Base-by-base conservation (phyloP, 2,329 filamentous ascomycete species). In the Xylaria hypoxylon region DNA sequence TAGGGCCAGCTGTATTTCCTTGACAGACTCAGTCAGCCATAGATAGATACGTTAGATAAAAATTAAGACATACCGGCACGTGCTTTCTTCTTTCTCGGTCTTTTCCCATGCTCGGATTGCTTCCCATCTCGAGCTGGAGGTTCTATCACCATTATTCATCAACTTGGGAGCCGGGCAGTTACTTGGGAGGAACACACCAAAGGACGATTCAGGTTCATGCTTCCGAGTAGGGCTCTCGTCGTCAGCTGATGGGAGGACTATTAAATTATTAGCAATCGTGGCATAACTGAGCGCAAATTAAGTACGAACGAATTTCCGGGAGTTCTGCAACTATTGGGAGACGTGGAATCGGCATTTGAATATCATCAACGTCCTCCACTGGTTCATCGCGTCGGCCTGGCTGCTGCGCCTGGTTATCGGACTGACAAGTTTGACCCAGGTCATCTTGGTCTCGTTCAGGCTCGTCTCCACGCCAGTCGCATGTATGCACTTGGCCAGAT, bases 381-480 rank as follows among this genome's bases (percentile, higher is more conserved):
- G 51, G 38, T 35, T 50, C n/a, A 50, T 57, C 47, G 1, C n/a
- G 44, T 40, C 31, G 52, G 5, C 24, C n/a, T 31, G 59, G 15
- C 22, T 60, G 31, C 35, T 51, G 44, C 22, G 42, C 13, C 51
- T 65, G 58, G 5, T 45, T 47, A 22, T 44, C 40, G 1, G 62
- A 45, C 13, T 44, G 59, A 31, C 57, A 64, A 31, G 44, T 19
- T 35, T 7, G 26, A 35, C 24, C 56, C 5, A 70, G 48, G 1
- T 66, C 65, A 35, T 71, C 69, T n/a, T 64, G 31, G 6, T 62
- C 33, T 8, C 17, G 42, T 28, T 70, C 71, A 7, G 65, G 57
- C 13, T 51, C 50, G 13, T 71, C 69, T 11, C 64, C 68, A 45
- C 10, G 61, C 71, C 68, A 72, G 17, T 69, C 63, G 38, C 70